Conservation (phyloP, 2,329 filamentous ascomycete species). For the Neopestalotiopsis sp. region DNA sequence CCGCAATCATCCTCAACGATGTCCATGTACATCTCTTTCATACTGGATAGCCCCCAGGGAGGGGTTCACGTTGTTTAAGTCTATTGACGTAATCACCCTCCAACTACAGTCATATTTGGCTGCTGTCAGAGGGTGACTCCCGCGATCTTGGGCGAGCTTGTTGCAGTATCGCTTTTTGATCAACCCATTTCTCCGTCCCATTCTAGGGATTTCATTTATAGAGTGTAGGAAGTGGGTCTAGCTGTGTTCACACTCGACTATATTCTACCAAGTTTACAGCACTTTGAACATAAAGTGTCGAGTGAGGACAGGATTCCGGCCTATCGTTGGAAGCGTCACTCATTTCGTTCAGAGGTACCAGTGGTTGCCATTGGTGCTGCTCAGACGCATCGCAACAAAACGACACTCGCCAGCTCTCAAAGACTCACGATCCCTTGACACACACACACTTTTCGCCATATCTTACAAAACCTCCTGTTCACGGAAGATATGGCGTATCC, state of each 20-base stretch:
- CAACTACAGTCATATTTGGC: slow-evolving; percentile 20
- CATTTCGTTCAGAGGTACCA: no score
- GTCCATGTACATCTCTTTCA: slow-evolving; percentile 22
- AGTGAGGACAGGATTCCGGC: no score
- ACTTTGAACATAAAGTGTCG: neutral
- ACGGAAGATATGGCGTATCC: neutral
- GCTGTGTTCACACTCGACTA: neutral
- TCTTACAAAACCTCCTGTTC: neutral
- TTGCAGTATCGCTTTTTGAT: slow-evolving; percentile 15
- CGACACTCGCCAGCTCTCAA: neutral
- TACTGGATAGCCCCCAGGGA: slow-evolving; percentile 54
- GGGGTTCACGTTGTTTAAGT: slow-evolving; percentile 52
- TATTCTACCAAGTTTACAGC: neutral
- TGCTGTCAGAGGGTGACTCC: slow-evolving; percentile 26
- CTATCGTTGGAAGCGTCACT: no score
- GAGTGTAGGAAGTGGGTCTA: slow-evolving; percentile 1
- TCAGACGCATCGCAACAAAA: neutral
- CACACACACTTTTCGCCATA: neutral
- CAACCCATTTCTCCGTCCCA: neutral
- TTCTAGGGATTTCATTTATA: neutral
- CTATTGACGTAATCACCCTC: slow-evolving; percentile 27
- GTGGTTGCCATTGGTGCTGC: neutral
- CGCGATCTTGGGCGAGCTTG: slow-evolving; percentile 22
- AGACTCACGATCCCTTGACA: neutral
- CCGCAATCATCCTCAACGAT: slow-evolving; percentile 25